phyloP scores from a whole-genome alignment of 495 filamentous ascomycete species.

The Hyaloscypha variabilis region DNA sequence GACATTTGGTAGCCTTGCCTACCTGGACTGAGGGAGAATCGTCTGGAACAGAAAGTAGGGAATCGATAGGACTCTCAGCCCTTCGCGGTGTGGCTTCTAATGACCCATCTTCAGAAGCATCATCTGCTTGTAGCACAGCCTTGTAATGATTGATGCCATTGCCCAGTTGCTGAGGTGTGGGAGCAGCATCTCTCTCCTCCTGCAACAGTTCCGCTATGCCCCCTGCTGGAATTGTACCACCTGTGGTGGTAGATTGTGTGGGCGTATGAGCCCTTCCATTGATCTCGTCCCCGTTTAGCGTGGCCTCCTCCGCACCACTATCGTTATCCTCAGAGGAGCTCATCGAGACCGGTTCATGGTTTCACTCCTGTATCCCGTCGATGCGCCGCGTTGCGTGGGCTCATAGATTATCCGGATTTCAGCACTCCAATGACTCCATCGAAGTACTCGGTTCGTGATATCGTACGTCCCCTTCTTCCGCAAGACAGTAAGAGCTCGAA shows the following conservation, averaged over 20 bases:
- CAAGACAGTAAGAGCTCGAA: neutral
- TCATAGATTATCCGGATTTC: constrained; percentile 12
- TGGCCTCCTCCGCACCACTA: constrained; percentile 45
- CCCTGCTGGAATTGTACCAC: constrained; percentile 27
- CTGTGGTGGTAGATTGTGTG: constrained; percentile 15
- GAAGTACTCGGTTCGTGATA: neutral
- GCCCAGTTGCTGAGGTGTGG: constrained; percentile 31
- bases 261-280: constrained; percentile 26
- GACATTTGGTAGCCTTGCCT: constrained; percentile 32
- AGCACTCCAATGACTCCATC: constrained; percentile 14
- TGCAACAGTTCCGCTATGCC: constrained; percentile 44
- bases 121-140: constrained; percentile 44
- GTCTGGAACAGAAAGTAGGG: constrained; percentile 72
- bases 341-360: constrained; percentile 42
- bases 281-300: constrained; percentile 36
- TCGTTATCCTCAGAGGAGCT: constrained; percentile 51
- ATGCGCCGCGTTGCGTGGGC: constrained; percentile 26
- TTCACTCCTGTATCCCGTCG: constrained; percentile 21
- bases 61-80: constrained; percentile 49
- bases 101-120: constrained; percentile 47
- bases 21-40: constrained; percentile 90
- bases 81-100: constrained; percentile 24
- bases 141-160: constrained; percentile 49
- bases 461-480: neutral
- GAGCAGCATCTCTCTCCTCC: constrained; percentile 41